Evolutionary conservation across 352 stramenopile genomes (phyloP), one percentile per base, ranked within the genome.

Genomic region (Blastocystis sp.): DNA sequence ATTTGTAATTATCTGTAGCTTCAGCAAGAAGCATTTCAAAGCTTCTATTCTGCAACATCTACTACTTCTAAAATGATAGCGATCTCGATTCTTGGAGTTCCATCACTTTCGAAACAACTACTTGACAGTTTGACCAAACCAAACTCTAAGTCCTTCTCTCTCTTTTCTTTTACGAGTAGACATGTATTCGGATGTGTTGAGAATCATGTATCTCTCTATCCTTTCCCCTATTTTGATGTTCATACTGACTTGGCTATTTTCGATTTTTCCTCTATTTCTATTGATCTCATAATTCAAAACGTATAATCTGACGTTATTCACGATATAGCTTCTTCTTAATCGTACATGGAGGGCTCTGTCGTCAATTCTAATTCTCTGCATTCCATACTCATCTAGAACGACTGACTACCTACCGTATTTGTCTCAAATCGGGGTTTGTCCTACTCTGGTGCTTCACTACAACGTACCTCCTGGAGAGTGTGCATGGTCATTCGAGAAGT

Each of bases 401-500:
- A n/a, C 50, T 13, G 50, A 59, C 50, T 59, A 59, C 20, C 20
- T n/a, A n/a, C 13, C 13, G 50, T 59, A 59, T 59, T n/a, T 59
- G 11, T 59, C 50, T n/a, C 50, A 59, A n/a, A 59, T 45, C 9
- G 29, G 56, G 15, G 54, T 55, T 45, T 53, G 3, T 54, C n/a
- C 29, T 37, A 29, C 47, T 50, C 73, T 84, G n/a, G 18, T 84
- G 47, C 54, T 84, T 5, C 50, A 84, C 56, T 50, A 29, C 23
- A 15, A 84, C n/a, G 73, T 84, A 13, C 73, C 73, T 68, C 45
- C 53, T 15, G 13, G 18, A 13, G 50, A 68, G 26, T 84, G 73
- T 29, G 29, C 29, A 11, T 84, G 73, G 73, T 68, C 73, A 4
- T 84, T 66, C 45, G 43, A 84, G 26, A 84, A 84, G 73, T 69